phyloP scores from a whole-genome alignment of 352 stramenopile genomes.

The Pythium insidiosum region DNA sequence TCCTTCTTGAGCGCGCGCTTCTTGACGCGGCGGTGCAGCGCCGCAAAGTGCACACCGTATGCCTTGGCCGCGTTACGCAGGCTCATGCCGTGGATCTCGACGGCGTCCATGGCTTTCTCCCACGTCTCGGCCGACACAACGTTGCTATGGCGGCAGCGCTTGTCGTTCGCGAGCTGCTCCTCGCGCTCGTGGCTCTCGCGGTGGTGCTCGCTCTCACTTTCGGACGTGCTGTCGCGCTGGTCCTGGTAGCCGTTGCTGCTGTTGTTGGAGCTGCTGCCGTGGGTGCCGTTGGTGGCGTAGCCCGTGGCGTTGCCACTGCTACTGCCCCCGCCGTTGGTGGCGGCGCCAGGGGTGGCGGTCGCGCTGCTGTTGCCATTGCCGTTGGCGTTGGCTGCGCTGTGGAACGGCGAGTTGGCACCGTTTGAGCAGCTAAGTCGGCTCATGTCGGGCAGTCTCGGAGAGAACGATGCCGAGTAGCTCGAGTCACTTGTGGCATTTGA shows the following conservation, averaged over 20 bases:
- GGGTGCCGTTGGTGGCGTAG: too few relatives aligned
- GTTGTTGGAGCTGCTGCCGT: constrained; percentile 8
- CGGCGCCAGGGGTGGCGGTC: too few relatives aligned
- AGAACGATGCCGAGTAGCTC: neutral
- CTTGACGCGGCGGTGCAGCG: constrained; percentile 60
- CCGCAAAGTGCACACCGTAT: constrained; percentile 56
- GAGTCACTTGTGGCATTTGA: too few relatives aligned
- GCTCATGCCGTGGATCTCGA: constrained; percentile 63
- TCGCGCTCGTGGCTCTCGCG: constrained; percentile 9
- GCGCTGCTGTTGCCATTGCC: constrained; percentile 3
- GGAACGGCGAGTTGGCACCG: neutral
- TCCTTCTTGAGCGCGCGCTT: constrained; percentile 45
- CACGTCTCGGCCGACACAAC: constrained; percentile 48
- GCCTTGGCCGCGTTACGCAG: constrained; percentile 49
- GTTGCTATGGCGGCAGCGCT: constrained; percentile 45
- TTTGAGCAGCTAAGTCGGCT: too few relatives aligned
- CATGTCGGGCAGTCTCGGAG: too few relatives aligned
- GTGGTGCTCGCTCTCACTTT: constrained; percentile 21
- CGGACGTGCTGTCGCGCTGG: constrained; percentile 18
- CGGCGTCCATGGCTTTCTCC: constrained; percentile 58
- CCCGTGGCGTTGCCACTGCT: neutral
- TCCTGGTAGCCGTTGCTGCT: constrained; percentile 10
- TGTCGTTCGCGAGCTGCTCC: constrained; percentile 13
- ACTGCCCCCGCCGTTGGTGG: constrained; percentile 7
- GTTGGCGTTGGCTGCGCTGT: neutral